Conservation (phyloP, 768 basidiomycete species). For the Pisolithus albus region DNA sequence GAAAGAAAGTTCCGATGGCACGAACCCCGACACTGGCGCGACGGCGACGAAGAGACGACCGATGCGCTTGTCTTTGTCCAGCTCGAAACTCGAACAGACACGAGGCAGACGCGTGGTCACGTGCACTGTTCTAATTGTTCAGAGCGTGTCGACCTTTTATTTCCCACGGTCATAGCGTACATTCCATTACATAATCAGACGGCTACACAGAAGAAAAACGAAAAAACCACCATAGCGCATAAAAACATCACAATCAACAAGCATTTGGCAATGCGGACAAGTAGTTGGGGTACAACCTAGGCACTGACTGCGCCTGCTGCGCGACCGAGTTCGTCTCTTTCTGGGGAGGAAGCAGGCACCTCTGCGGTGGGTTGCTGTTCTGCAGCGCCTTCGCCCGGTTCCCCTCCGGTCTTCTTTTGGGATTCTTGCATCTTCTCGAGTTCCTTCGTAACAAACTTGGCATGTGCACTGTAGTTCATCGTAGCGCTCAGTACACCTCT, state of each 20-base stretch:
- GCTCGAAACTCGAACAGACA: slow-evolving; percentile 23
- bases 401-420: neutral
- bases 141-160: neutral
- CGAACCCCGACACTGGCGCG: slow-evolving; percentile 7
- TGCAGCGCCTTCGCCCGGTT: neutral
- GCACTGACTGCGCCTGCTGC: slow-evolving; percentile 15
- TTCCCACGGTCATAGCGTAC: neutral
- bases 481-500: slow-evolving; percentile 57
- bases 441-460: slow-evolving; percentile 66
- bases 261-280: neutral
- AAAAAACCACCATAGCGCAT: neutral
- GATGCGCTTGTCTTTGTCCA: slow-evolving; percentile 19
- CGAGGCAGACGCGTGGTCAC: slow-evolving; percentile 31
- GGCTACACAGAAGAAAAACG: too few species aligned
- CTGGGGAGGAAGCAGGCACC: slow-evolving; percentile 6
- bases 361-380: neutral
- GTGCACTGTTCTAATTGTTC: slow-evolving; percentile 20
- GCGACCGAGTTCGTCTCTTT: slow-evolving; percentile 15
- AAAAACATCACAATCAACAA: neutral
- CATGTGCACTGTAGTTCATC: slow-evolving; percentile 58
- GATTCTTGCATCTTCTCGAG: slow-evolving; percentile 40
- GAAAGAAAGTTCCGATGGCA: neutral
- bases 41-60: slow-evolving; percentile 3
- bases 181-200: too few species aligned
- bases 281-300: slow-evolving; percentile 5